Evolutionary conservation across 805 yeast genomes (phyloP), one percentile per base, ranked within the genome.

Genomic region (Pichia thaimueangensis): DNA sequence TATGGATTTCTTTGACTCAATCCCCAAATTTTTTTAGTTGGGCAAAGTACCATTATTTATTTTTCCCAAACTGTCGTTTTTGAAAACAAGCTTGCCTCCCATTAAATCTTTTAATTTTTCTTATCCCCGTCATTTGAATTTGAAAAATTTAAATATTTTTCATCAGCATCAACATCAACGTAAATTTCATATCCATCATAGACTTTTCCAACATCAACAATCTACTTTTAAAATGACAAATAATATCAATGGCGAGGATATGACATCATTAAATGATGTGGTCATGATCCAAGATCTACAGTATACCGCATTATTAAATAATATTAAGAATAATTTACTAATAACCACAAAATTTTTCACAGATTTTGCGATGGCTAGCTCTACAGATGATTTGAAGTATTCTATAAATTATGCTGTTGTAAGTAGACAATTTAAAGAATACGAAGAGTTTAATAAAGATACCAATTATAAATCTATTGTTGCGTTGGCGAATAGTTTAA

Each of bases 361-460:
- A 0, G 78, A 80, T 53, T 82, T 89, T 54, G 68, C 73, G 20
- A 67, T 73, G 42, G 89, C 96, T n/a, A 78, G 91, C n/a, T 62
- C 64, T 11, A 76, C 80, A 0, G 97, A 91, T 62, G 91, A 89
- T 56, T 69, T 91, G 52, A 74, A 77, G 45, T 78, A 83, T 54
- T 83, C 96, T 5, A 73, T 91, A 49, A 91, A 91, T 62, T 91
- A 91, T 61, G 97, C 96, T 2, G 88, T 80, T 5, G 72, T 91
- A 5, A 77, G 91, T 4, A 69, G 86, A 39, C 75, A 76, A 31
- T 64, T 91, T n/a, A 59, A 74, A 30, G 67, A 69, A 5, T 73
- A 63, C 49, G 74, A 84, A 48, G 73, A 68, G 31, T 40, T 57
- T 6, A 60, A 69, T 46, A 63, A 62, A 20, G 66, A 57, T 42